These are phyloP conservation scores for Polysphondylium violaceum DNA, from an alignment of 78 protist genomes.

Conservation along the genomic window DNA sequence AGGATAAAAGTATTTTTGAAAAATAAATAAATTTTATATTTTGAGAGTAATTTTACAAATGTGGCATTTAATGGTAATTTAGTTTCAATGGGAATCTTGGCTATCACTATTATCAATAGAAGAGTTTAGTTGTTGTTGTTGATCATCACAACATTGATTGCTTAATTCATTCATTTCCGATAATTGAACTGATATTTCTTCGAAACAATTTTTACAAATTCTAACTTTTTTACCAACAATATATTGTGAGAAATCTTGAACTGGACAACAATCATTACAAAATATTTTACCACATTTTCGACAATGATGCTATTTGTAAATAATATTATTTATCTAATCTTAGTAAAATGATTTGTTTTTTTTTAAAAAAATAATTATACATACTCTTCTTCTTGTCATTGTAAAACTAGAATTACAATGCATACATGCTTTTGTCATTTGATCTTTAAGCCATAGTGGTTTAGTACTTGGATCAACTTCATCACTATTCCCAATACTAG, in stretches of 20 bases:
- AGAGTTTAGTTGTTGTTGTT: too few species aligned
- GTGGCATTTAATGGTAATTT: too few species aligned
- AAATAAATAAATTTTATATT: too few species aligned
- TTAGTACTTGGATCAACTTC: slow-evolving; percentile 16
- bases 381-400: slow-evolving; percentile 51
- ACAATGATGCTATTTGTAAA: slow-evolving; percentile 59
- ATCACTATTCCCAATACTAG: background rate
- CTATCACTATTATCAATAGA: too few species aligned
- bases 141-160: too few species aligned
- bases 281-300: slow-evolving; percentile 69
- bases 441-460: slow-evolving; percentile 73
- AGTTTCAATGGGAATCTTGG: too few species aligned
- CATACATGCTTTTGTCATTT: slow-evolving; percentile 74
- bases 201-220: slow-evolving; percentile 57
- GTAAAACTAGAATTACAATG: slow-evolving; percentile 44
- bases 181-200: slow-evolving; percentile 58
- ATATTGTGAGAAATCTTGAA: slow-evolving; percentile 66
- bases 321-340: background rate
- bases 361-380: background rate
- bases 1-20: too few species aligned
- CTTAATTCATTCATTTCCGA: slow-evolving; percentile 45
- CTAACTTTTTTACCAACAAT: slow-evolving; percentile 48
- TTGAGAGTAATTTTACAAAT: too few species aligned
- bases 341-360: background rate
- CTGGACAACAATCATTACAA: slow-evolving; percentile 77